These are phyloP conservation scores for Immersiella caudata DNA, from an alignment of 495 filamentous ascomycete genomes.

Conservation along the genomic window DNA sequence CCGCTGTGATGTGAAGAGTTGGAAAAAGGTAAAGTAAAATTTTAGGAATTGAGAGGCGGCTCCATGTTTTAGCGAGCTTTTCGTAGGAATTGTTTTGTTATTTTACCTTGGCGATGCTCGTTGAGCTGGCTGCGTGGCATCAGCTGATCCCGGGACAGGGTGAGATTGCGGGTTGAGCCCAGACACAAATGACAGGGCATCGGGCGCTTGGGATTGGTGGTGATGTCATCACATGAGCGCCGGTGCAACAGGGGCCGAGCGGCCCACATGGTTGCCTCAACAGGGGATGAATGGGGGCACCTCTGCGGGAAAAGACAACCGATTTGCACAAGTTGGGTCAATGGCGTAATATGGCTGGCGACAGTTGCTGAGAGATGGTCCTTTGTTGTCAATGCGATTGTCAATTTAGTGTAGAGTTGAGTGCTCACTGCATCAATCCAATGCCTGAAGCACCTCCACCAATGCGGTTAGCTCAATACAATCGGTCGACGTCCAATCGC, in stretches of 20 bases:
- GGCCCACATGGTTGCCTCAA: neutral
- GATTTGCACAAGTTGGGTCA: neutral
- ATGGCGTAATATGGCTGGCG: too few species aligned
- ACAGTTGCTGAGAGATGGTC: too few species aligned
- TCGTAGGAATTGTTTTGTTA: neutral
- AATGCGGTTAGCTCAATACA: too few species aligned
- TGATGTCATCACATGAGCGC: conserved; percentile 19
- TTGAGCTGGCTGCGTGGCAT: neutral
- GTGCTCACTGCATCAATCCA: too few species aligned
- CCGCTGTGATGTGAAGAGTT: neutral
- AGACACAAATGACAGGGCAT: neutral
- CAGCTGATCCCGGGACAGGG: conserved; percentile 8
- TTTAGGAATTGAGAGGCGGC: neutral
- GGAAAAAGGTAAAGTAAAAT: neutral
- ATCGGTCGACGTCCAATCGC: too few species aligned
- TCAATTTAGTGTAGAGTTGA: too few species aligned
- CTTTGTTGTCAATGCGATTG: too few species aligned
- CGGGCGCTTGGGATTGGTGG: conserved; percentile 15
- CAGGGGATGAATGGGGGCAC: neutral
- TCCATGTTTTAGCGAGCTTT: too few species aligned
- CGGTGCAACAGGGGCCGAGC: conserved; percentile 3
- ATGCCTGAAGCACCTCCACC: too few species aligned
- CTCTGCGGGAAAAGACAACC: neutral
- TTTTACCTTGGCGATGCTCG: neutral
- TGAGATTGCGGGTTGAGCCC: neutral